A percentile compares a stretch with the other conserved stretches of the same genome.
phyloP scores from a whole-genome alignment of 805 yeast species.

The Komagataella pseudopastoris region DNA sequence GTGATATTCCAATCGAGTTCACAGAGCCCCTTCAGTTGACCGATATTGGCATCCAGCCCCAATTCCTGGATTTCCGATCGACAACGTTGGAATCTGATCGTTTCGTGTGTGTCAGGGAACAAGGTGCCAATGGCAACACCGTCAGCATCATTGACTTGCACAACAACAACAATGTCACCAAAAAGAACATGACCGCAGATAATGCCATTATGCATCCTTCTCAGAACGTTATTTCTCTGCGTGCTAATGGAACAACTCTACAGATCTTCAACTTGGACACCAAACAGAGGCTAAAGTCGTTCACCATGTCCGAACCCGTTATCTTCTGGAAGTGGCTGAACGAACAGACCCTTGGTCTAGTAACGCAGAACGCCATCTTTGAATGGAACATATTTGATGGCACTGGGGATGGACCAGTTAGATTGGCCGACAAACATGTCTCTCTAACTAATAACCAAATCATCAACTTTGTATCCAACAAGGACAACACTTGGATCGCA shows the following conservation, averaged over 20 bases:
- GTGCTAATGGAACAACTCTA: constrained; percentile 93
- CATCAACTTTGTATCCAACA: constrained; percentile 78
- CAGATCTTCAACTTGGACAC: constrained; percentile 85
- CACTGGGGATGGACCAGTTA: constrained; percentile 67
- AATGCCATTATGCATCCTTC: constrained; percentile 92
- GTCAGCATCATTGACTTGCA: constrained; percentile 86
- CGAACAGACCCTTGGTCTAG: constrained; percentile 62
- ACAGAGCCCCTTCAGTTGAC: constrained; percentile 89
- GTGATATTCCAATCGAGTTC: constrained; percentile 90
- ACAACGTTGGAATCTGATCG: constrained; percentile 91
- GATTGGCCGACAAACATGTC: constrained; percentile 74
- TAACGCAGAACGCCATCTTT: constrained; percentile 64
- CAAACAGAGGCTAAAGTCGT: constrained; percentile 81
- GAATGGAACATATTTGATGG: constrained; percentile 80
- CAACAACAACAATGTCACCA: constrained; percentile 64
- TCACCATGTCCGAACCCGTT: constrained; percentile 77
- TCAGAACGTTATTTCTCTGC: constrained; percentile 78
- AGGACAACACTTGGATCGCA: constrained; percentile 82
- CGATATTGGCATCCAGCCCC: constrained; percentile 71
- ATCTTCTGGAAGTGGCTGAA: constrained; percentile 93
- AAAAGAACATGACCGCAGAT: constrained; percentile 95
- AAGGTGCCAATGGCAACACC: constrained; percentile 53
- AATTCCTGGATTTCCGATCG: constrained; percentile 80
- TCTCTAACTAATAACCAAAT: constrained; percentile 71
- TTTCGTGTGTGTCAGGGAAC: constrained; percentile 73